phyloP scores from a whole-genome alignment of 2,329 filamentous ascomycete genomes.

The Cladosporium colombiae region DNA sequence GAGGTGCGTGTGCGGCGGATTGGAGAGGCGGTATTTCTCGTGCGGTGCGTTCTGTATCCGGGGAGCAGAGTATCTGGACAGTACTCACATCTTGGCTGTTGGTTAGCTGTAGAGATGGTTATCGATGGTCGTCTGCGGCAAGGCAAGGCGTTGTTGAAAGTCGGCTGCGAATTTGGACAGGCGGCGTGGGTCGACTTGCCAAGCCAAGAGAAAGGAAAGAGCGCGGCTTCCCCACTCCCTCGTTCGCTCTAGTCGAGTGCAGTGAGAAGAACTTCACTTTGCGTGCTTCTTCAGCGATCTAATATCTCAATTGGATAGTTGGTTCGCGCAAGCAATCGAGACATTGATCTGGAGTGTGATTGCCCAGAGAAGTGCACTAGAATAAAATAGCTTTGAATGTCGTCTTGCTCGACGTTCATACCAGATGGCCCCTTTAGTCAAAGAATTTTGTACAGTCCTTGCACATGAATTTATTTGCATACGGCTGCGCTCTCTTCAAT shows the following conservation, averaged over 20 bases:
- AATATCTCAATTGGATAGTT: background rate
- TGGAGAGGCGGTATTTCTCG: background rate
- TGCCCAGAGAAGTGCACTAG: background rate
- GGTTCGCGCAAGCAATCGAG: background rate
- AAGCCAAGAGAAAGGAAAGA: background rate
- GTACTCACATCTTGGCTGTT: conserved; percentile 22
- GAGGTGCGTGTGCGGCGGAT: conserved; percentile 15
- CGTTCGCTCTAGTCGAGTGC: background rate
- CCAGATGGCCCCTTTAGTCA: background rate
- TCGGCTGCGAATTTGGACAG: background rate
- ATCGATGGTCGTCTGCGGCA: conserved; percentile 21
- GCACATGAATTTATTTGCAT: background rate
- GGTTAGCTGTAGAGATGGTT: conserved; percentile 20
- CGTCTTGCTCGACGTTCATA: background rate
- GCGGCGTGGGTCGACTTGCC: background rate
- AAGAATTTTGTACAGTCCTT: background rate
- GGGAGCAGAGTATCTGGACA: conserved; percentile 9
- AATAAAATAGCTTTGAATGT: background rate
- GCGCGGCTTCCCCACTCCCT: background rate
- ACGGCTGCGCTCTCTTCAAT: too few species aligned
- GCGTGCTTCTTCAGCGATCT: background rate
- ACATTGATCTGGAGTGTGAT: background rate
- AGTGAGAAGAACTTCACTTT: background rate
- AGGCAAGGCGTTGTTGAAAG: conserved; percentile 13
- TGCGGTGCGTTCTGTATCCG: conserved; percentile 11